Evolutionary conservation across 768 basidiomycete genomes (phyloP), one percentile per base, ranked within the genome.

Genomic region (Saitozyma sp.): DNA sequence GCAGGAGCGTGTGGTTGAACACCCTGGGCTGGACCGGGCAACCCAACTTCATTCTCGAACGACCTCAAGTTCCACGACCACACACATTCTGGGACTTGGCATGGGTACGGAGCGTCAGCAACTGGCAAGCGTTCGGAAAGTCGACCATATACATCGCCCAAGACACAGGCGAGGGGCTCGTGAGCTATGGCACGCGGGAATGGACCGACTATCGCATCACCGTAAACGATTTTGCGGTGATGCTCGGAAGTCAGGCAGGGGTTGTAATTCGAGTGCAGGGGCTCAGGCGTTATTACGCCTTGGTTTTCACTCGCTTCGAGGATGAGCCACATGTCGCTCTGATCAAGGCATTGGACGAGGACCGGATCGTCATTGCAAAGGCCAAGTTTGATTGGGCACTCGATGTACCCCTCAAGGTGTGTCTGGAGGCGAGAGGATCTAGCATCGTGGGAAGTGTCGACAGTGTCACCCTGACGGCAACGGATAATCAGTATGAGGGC

Each of bases 251-350:
- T 14, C 55, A 38, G 8, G 41, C 40, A 42, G 55, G 55, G 7
- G 55, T 56, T 41, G 55, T 40, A 17, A 43, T 56, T 9, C 55
- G 55, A 17, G 55, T 56, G n/a, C 55, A 56, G 13, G 55, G 55
- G 10, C 41, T 56, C 2, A 37, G 42, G 13, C 55, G 55, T 11
- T 56, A 56, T 42, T 56, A 56, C 41, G 14, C 55, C 40, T 39
- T 56, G 37, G 37, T 56, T 8, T 43, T 56, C 39, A 43, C 29
- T 29, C 29, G 29, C 29, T 29, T 56, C 55, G 41, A 56, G 39
- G 55, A 40, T 42, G 9, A 29, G 29, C 29, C 29, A 29, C 29
- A 43, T 13, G 55, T 56, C n/a, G 55, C 55, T 3, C 9, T 56
- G 40, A 20, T 56, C 55, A 56, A 56, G 17, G 55, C 41, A 8